phyloP scores from a whole-genome alignment of 2,329 filamentous ascomycete species.

The Sclerotinia borealis region DNA sequence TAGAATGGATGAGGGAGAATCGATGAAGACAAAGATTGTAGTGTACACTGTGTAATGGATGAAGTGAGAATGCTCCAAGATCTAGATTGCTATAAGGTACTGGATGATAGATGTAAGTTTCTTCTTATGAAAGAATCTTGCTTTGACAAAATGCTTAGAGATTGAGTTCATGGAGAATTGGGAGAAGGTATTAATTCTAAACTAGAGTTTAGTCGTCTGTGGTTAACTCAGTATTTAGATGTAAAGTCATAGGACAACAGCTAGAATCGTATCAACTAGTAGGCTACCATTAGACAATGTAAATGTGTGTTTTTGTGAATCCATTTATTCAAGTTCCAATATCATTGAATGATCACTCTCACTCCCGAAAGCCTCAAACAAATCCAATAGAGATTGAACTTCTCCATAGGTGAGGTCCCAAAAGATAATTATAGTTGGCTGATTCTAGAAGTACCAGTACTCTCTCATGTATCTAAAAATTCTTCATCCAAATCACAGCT shows the following conservation, averaged over 20 bases:
- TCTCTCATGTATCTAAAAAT: background rate
- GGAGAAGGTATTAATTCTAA: no score
- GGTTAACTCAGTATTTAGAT: background rate
- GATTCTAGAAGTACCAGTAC: background rate
- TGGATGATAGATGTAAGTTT: background rate
- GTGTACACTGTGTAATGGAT: background rate
- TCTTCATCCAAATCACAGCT: no score
- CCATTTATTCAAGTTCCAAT: background rate
- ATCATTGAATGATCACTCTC: background rate
- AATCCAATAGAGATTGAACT: background rate
- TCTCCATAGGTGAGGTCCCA: fast-evolving
- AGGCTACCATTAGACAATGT: background rate
- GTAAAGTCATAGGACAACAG: background rate
- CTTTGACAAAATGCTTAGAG: background rate
- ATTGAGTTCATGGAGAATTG: background rate
- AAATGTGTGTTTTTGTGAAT: background rate
- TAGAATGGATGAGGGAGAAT: background rate
- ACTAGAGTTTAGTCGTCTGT: background rate
- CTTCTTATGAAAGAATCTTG: background rate
- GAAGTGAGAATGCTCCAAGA: background rate
- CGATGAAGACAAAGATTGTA: background rate
- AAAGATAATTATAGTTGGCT: background rate
- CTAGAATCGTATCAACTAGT: background rate
- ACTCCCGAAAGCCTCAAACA: background rate
- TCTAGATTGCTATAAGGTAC: background rate